These are phyloP conservation scores for Apiotrichum veenhuisii DNA, from an alignment of 1,284 basidiomycete genomes.

Conservation along the genomic window DNA sequence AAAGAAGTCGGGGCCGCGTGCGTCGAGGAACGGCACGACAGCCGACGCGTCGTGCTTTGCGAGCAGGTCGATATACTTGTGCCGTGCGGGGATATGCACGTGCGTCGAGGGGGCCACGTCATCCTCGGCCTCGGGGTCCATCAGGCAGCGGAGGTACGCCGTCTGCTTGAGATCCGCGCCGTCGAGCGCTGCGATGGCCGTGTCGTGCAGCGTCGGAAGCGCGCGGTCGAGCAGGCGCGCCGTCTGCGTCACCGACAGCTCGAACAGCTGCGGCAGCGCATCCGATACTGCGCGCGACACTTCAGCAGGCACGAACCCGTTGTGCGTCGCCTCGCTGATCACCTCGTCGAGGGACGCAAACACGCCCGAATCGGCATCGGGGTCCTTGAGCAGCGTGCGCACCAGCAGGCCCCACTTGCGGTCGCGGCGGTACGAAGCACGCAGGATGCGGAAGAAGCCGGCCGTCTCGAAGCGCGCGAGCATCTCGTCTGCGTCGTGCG, in stretches of 20 bases:
- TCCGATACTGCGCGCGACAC: slow-evolving; percentile 56
- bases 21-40: slow-evolving; percentile 66
- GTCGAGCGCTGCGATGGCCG: slow-evolving; percentile 35
- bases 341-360: slow-evolving; percentile 65
- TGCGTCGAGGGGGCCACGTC: slow-evolving; percentile 41
- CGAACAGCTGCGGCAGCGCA: slow-evolving; percentile 63
- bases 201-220: slow-evolving; percentile 61
- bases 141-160: slow-evolving; percentile 71
- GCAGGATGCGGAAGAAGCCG: slow-evolving; percentile 85
- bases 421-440: slow-evolving; percentile 72
- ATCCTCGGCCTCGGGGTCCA: slow-evolving; percentile 58
- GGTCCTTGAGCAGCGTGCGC: slow-evolving; percentile 71
- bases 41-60: slow-evolving; percentile 64
- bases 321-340: slow-evolving; percentile 32
- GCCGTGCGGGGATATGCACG: slow-evolving; percentile 56
- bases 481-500: slow-evolving; percentile 68
- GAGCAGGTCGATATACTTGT: slow-evolving; percentile 66
- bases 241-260: slow-evolving; percentile 61
- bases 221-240: slow-evolving; percentile 71
- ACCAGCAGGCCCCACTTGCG: slow-evolving; percentile 71
- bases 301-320: slow-evolving; percentile 41
- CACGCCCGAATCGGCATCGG: slow-evolving; percentile 59
- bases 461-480: slow-evolving; percentile 71
- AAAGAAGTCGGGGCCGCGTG: slow-evolving; percentile 57
- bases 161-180: slow-evolving; percentile 59